These are phyloP conservation scores for Saccharomycopsis amapae DNA, from an alignment of 805 yeast genomes.

Conservation along the genomic window DNA sequence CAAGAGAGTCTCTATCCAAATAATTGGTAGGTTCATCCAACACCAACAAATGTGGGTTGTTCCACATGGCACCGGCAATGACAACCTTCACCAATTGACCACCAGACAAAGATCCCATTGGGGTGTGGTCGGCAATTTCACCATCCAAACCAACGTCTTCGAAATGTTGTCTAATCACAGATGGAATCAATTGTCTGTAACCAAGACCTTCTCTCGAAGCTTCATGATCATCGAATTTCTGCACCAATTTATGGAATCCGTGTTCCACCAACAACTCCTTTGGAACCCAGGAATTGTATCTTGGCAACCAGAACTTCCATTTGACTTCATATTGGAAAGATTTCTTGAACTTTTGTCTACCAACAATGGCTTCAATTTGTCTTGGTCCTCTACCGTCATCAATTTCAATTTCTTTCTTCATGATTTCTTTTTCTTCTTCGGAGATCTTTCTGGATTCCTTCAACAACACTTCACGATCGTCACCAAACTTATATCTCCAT, in stretches of 20 bases:
- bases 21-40: slow-evolving; percentile 98
- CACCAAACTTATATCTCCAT: slow-evolving; percentile 98
- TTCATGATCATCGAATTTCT: slow-evolving; percentile 97
- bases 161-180: slow-evolving; percentile 91
- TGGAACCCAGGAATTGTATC: slow-evolving; percentile 88
- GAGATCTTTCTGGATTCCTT: slow-evolving; percentile 89
- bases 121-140: slow-evolving; percentile 97
- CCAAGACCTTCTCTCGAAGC: slow-evolving; percentile 97
- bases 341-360: slow-evolving; percentile 94
- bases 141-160: slow-evolving; percentile 97
- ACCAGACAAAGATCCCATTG: slow-evolving; percentile 93
- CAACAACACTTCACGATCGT: slow-evolving; percentile 91
- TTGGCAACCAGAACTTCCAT: slow-evolving; percentile 90
- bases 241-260: slow-evolving; percentile 86
- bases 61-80: slow-evolving; percentile 99
- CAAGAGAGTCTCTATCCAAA: slow-evolving; percentile 94
- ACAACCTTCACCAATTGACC: slow-evolving; percentile 98
- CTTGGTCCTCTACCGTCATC: slow-evolving; percentile 87
- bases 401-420: slow-evolving; percentile 71
- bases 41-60: slow-evolving; percentile 93
- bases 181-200: slow-evolving; percentile 87
- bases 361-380: slow-evolving; percentile 87
- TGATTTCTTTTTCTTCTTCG: slow-evolving; percentile 66
- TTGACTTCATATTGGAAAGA: slow-evolving; percentile 94
- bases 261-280: slow-evolving; percentile 72